These are phyloP conservation scores for Theobroma grandiflorum DNA, from an alignment of 441 rosid species.

Conservation along the genomic window DNA sequence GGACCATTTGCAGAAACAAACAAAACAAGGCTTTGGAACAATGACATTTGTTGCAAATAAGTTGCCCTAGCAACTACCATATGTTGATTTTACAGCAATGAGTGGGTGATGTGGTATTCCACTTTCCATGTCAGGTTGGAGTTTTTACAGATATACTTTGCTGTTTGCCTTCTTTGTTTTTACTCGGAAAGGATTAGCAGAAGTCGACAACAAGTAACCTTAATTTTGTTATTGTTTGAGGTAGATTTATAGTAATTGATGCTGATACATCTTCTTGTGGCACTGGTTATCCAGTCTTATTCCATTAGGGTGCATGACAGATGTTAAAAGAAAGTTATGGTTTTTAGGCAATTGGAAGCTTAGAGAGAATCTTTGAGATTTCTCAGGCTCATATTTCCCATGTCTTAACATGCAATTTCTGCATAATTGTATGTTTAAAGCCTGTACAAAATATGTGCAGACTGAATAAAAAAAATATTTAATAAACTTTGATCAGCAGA, in stretches of 20 bases:
- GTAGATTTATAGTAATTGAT: not conserved
- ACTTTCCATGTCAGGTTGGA: not conserved
- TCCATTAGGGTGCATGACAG: not conserved
- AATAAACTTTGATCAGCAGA: too few relatives aligned
- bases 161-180: not conserved
- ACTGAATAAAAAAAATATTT: too few relatives aligned
- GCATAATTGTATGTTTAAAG: too few relatives aligned
- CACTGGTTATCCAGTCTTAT: slow-evolving; percentile 8
- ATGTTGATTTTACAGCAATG: not conserved
- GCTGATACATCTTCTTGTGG: not conserved
- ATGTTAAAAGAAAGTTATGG: not conserved
- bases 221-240: not conserved
- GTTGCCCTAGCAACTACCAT: not conserved
- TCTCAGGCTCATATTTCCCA: not conserved
- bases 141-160: not conserved
- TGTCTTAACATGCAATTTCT: too few relatives aligned
- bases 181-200: not conserved
- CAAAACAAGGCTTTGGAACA: not conserved
- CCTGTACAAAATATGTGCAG: too few relatives aligned
- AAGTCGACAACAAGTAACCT: not conserved
- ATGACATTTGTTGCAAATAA: not conserved
- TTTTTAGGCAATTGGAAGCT: not conserved
- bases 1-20: not conserved
- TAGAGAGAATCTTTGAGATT: not conserved
- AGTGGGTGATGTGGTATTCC: not conserved